These are phyloP conservation scores for Dothistroma septosporum DNA, from an alignment of 2,329 filamentous ascomycete species.

Conservation along the genomic window DNA sequence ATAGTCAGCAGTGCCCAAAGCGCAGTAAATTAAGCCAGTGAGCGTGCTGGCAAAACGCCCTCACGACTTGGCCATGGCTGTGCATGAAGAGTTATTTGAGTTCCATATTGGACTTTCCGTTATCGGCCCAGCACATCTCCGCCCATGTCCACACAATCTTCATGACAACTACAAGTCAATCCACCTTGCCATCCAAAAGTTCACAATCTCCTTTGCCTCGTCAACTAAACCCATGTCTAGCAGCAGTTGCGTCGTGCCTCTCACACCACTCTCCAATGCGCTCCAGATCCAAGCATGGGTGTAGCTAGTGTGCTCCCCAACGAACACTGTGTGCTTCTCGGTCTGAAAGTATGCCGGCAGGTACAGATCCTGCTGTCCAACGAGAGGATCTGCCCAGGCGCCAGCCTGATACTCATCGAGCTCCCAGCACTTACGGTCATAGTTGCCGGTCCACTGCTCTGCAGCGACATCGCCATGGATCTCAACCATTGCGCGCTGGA, in stretches of 20 bases:
- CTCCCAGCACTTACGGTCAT: constrained; percentile 63
- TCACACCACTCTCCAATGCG: constrained; percentile 63
- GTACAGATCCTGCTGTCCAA: constrained; percentile 66
- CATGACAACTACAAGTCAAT: constrained; percentile 43
- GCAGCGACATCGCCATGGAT: constrained; percentile 59
- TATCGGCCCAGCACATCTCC: too few relatives aligned
- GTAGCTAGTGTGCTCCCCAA: constrained; percentile 61
- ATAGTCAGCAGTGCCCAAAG: too few relatives aligned
- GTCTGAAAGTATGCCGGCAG: constrained; percentile 70
- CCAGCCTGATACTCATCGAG: constrained; percentile 58
- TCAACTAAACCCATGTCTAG: constrained; percentile 63
- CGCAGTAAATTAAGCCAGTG: too few relatives aligned
- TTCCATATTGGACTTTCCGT: too few relatives aligned
- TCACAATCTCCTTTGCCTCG: constrained; percentile 61
- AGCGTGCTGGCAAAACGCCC: too few relatives aligned
- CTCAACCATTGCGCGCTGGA: constrained; percentile 63
- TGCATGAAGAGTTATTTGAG: too few relatives aligned
- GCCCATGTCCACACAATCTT: too few relatives aligned
- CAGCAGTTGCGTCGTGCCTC: constrained; percentile 61
- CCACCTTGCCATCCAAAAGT: constrained; percentile 68
- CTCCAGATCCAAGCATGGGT: constrained; percentile 69
- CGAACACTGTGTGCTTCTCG: constrained; percentile 64
- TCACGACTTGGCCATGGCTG: too few relatives aligned
- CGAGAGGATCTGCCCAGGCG: constrained; percentile 55
- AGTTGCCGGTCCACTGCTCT: constrained; percentile 62